Evolutionary conservation across 768 basidiomycete species (phyloP).

Genomic region (Ramaria sp.): DNA sequence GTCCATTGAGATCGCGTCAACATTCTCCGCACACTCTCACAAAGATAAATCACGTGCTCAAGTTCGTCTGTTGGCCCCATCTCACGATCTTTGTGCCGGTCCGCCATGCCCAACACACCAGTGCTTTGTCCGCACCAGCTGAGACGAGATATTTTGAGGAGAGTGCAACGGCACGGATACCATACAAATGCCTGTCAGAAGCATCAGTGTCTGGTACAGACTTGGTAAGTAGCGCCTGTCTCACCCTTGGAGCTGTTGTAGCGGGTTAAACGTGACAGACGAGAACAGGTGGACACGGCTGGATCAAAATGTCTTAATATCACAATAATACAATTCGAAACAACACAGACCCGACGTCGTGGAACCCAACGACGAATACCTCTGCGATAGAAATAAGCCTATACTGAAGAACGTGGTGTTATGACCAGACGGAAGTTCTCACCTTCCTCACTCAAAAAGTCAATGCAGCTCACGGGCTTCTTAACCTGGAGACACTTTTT

Average conservation of each 20-base stretch:
- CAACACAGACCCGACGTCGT: constrained; percentile 68
- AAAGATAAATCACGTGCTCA: constrained; percentile 25
- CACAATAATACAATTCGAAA: neutral
- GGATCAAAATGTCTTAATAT: constrained; percentile 3
- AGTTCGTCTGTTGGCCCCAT: constrained; percentile 88
- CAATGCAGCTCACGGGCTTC: constrained; percentile 85
- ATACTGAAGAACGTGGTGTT: neutral
- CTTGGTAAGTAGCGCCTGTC: neutral
- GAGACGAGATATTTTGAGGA: constrained; percentile 80
- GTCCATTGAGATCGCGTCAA: neutral
- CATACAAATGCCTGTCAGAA: constrained; percentile 55
- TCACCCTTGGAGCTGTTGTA: constrained; percentile 62
- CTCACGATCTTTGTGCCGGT: constrained; percentile 80
- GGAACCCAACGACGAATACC: constrained; percentile 88
- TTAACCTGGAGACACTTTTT: constrained; percentile 75
- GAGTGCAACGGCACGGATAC: constrained; percentile 81
- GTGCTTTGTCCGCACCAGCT: constrained; percentile 59
- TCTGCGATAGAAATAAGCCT: constrained; percentile 27
- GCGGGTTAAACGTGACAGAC: constrained; percentile 69
- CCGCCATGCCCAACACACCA: constrained; percentile 88
- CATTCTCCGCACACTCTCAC: neutral
- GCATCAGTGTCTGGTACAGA: neutral
- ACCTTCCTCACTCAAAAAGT: constrained; percentile 78
- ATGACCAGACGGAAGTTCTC: constrained; percentile 9
- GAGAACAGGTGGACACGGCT: constrained; percentile 86